Conservation (phyloP, 78 protist species). For the Cavenderia fasciculata region DNA sequence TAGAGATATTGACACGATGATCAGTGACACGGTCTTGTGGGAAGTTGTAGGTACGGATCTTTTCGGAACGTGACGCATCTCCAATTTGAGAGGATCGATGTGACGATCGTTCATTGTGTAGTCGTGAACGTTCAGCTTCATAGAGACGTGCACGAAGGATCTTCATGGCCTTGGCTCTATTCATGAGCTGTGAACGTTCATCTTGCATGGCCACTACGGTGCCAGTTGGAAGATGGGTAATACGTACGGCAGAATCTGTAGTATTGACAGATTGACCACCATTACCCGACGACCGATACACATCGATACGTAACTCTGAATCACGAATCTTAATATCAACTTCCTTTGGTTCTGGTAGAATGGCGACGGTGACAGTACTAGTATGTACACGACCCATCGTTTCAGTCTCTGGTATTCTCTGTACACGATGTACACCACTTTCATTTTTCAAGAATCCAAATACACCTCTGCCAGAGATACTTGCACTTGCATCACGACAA, state of each 20-base stretch:
- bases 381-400: slow-evolving; percentile 93
- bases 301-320: slow-evolving; percentile 77
- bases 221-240: slow-evolving; percentile 95
- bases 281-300: slow-evolving; percentile 86
- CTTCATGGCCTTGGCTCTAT: slow-evolving; percentile 84
- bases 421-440: slow-evolving; percentile 96
- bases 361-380: slow-evolving; percentile 88
- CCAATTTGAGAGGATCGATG: slow-evolving; percentile 74
- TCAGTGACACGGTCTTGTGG: slow-evolving; percentile 95
- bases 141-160: slow-evolving; percentile 76
- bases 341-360: slow-evolving; percentile 87
- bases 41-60: slow-evolving; percentile 90
- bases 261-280: slow-evolving; percentile 97
- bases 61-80: slow-evolving; percentile 77
- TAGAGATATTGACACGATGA: slow-evolving; percentile 82
- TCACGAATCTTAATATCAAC: slow-evolving; percentile 74
- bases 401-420: slow-evolving; percentile 95
- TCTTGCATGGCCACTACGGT: slow-evolving; percentile 83
- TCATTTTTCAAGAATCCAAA: slow-evolving; percentile 86
- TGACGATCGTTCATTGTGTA: slow-evolving; percentile 14
- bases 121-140: slow-evolving; percentile 60
- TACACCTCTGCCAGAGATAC: slow-evolving; percentile 81
- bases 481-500: slow-evolving; percentile 78
- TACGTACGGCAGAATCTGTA: slow-evolving; percentile 93
- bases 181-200: slow-evolving; percentile 92